These are phyloP conservation scores for Crithidia expoeki DNA, from an alignment of 208 protist species.

Conservation along the genomic window DNA sequence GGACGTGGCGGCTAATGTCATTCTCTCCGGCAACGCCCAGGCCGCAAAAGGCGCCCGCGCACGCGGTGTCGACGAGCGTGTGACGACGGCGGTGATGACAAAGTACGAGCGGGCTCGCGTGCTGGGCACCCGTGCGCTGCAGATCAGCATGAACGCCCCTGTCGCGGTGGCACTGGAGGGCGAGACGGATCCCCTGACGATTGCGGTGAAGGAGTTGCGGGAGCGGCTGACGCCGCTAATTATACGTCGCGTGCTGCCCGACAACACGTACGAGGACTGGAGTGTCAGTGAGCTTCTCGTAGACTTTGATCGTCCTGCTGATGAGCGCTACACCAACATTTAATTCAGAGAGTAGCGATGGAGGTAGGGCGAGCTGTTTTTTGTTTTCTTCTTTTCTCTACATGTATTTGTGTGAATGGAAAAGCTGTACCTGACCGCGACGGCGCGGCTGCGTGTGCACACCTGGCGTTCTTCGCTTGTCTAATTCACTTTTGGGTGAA, in stretches of 20 bases:
- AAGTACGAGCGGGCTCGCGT: conserved; percentile 99
- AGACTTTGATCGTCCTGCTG: conserved; percentile 83
- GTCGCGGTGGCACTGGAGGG: conserved; percentile 97
- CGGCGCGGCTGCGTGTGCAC: not conserved
- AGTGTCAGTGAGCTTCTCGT: conserved; percentile 82
- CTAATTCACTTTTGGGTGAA: too few relatives aligned
- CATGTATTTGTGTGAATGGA: not conserved
- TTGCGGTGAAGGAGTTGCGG: conserved; percentile 97
- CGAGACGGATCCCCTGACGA: conserved; percentile 98
- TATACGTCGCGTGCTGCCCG: conserved; percentile 96
- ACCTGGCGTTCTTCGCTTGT: not conserved
- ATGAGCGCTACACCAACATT: conserved; percentile 90
- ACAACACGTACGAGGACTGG: conserved; percentile 95
- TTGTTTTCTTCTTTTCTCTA: not conserved
- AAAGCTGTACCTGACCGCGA: not conserved
- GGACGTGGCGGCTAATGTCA: conserved; percentile 53
- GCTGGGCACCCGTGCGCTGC: conserved; percentile 97
- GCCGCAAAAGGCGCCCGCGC: conserved; percentile 43
- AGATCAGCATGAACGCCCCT: conserved; percentile 99
- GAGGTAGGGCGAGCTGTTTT: not conserved
- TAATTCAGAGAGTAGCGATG: conserved; percentile 15
- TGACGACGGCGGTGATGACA: conserved; percentile 97
- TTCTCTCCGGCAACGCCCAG: conserved; percentile 59
- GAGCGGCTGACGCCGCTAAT: conserved; percentile 98
- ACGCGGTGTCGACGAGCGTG: conserved; percentile 64